Conservation (phyloP, 352 stramenopile genomes). For the Phytophthora hibernalis region DNA sequence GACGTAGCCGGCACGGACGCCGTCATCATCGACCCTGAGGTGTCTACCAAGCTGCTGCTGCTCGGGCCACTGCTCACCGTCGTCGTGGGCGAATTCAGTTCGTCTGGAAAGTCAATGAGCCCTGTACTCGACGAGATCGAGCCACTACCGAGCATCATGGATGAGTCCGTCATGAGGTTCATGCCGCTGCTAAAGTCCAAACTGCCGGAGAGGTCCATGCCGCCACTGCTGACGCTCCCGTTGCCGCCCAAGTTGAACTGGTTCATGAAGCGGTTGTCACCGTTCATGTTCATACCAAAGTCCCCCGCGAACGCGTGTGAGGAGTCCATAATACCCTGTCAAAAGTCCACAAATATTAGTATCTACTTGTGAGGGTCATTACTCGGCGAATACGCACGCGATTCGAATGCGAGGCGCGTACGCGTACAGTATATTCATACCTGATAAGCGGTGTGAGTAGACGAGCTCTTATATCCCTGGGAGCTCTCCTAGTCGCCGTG, state of each 20-base stretch:
- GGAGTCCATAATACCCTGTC: constrained; percentile 57
- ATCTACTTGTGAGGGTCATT: neutral
- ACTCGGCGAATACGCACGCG: neutral
- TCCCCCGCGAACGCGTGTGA: constrained; percentile 81
- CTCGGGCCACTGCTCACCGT: constrained; percentile 19
- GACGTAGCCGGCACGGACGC: constrained; percentile 44
- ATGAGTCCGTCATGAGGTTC: constrained; percentile 74
- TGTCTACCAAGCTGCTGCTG: constrained; percentile 33
- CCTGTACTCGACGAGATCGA: constrained; percentile 39
- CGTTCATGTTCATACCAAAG: constrained; percentile 70
- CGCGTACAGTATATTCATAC: constrained; percentile 10
- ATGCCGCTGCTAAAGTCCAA: constrained; percentile 76
- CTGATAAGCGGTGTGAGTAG: constrained; percentile 2
- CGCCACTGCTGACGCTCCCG: constrained; percentile 24
- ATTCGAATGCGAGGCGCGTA: constrained; percentile 11
- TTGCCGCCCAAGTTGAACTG: constrained; percentile 64
- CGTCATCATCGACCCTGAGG: constrained; percentile 38
- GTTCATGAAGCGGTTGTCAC: constrained; percentile 80
- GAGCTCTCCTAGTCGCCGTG: constrained; percentile 16
- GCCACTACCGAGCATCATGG: constrained; percentile 41
- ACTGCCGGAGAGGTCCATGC: constrained; percentile 51
- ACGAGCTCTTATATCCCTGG: constrained; percentile 21
- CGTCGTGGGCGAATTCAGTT: constrained; percentile 77
- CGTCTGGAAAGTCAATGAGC: constrained; percentile 88
- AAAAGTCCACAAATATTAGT: constrained; percentile 14